Base-by-base conservation (phyloP, 169 alveolate genomes). In the Ichthyophthirius multifiliis region DNA sequence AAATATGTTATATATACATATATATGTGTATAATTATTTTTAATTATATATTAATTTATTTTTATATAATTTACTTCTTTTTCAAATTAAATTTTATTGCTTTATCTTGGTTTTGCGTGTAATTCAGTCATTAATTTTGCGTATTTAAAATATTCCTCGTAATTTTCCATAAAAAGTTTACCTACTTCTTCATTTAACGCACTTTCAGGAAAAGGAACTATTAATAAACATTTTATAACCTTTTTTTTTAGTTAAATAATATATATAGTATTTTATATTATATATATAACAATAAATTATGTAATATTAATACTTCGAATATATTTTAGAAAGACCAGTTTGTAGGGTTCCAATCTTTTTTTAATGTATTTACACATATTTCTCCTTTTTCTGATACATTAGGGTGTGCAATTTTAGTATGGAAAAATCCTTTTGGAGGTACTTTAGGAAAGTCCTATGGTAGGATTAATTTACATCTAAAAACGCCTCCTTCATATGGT, bases 171-270 rank as follows among this genome's bases (percentile, higher is more conserved):
- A 62, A 91, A 91, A 27, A 88, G 71, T 85, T 91, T 87, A 5
- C 97, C 97, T 18, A 96, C 97, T 78, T 94, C 97, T 82, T 94
- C 97, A 83, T 94, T 94, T 20, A 94, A 63, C n/a, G 94, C 86
- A 62, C 94, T 86, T 83, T 91, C 96, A 1, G 97, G 97, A 83
- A 94, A 94, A 4, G 97, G 97, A 7, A 88, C 87, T 39, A 94
- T 88, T 74, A 94, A 84, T 12, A 94, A 83, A 43, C 97, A 94
- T 76, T 89, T 89, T 39, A 94, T 89, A 23, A 92, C 92, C 84
- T 86, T 46, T 20, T 15, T 34, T 9, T 18, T n/a, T 37, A 7
- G 27, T 12, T 18, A 39, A 13, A 3, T 30, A 64, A n/a, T n/a
- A n/a, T n/a, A n/a, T n/a, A n/a, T n/a, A n/a, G n/a, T n/a, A n/a